Evolutionary conservation across 2,329 filamentous ascomycete genomes (phyloP).

Genomic region (Mycosphaerella sp.): DNA sequence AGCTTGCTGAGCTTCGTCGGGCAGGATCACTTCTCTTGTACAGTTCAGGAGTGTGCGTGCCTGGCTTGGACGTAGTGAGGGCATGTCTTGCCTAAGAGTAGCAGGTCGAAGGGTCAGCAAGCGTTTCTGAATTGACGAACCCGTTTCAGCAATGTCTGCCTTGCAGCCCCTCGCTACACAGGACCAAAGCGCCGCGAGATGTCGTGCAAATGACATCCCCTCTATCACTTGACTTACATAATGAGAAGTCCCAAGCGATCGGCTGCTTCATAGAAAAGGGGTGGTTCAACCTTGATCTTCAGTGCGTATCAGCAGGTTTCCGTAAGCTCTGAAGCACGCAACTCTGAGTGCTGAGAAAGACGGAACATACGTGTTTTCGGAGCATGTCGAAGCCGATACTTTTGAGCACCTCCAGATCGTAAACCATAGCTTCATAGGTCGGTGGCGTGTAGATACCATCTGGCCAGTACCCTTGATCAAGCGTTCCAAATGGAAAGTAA

Average conservation of each 20-base stretch:
- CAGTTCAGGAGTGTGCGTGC: conserved; percentile 33
- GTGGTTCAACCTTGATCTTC: conserved; percentile 59
- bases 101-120: no score
- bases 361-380: conserved; percentile 52
- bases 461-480: conserved; percentile 66
- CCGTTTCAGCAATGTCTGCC: no score
- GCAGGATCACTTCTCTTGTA: conserved; percentile 29
- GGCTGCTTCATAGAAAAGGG: conserved; percentile 62
- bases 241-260: conserved; percentile 61
- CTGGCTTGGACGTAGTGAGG: conserved; percentile 45
- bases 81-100: conserved; percentile 57
- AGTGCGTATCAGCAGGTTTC: not conserved
- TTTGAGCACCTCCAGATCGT: conserved; percentile 59
- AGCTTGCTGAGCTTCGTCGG: conserved; percentile 48
- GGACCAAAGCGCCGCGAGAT: no score
- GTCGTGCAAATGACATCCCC: no score
- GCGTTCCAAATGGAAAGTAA: conserved; percentile 60
- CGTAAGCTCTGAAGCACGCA: not conserved
- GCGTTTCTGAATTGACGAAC: no score
- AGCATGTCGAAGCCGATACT: conserved; percentile 63
- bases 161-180: no score
- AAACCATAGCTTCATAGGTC: conserved; percentile 61
- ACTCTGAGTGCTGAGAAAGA: not conserved
- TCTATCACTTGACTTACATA: conserved; percentile 34
- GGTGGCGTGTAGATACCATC: conserved; percentile 63